These are phyloP conservation scores for Neonectria punicea DNA, from an alignment of 2,329 filamentous ascomycete species.

Conservation along the genomic window DNA sequence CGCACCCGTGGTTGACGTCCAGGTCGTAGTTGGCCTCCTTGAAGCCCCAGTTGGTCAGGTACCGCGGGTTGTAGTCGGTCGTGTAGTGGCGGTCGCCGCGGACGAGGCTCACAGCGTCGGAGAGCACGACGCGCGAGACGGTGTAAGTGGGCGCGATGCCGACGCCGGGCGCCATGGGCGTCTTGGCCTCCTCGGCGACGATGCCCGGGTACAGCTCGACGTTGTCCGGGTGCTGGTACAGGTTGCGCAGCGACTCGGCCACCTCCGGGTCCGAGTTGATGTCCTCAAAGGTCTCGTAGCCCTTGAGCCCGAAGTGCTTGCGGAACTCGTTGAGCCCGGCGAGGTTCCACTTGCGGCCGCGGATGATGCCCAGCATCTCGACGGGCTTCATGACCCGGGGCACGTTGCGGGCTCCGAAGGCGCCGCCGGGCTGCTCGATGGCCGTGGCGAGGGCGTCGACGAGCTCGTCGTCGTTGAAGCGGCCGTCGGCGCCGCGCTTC, in stretches of 20 bases:
- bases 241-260: constrained; percentile 69
- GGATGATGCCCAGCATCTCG: constrained; percentile 83
- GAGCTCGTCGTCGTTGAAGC: constrained; percentile 80
- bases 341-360: constrained; percentile 80
- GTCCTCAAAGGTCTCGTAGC: constrained; percentile 81
- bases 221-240: constrained; percentile 82
- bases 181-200: constrained; percentile 79
- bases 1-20: constrained; percentile 80
- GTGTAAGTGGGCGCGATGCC: constrained; percentile 82
- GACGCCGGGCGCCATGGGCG: constrained; percentile 77
- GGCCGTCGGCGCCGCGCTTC: constrained; percentile 71
- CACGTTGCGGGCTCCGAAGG: constrained; percentile 78
- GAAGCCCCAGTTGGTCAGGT: constrained; percentile 87
- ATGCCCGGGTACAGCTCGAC: constrained; percentile 85
- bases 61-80: constrained; percentile 76
- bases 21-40: constrained; percentile 78
- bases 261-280: constrained; percentile 83
- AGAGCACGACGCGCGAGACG: constrained; percentile 79
- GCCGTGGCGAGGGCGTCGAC: constrained; percentile 74
- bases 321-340: constrained; percentile 87
- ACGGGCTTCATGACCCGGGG: constrained; percentile 78
- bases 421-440: constrained; percentile 82
- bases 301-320: constrained; percentile 81
- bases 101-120: constrained; percentile 82
- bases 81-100: constrained; percentile 84